These are phyloP conservation scores for Baudoinia panamericana DNA, from an alignment of 495 filamentous ascomycete species.

Conservation along the genomic window DNA sequence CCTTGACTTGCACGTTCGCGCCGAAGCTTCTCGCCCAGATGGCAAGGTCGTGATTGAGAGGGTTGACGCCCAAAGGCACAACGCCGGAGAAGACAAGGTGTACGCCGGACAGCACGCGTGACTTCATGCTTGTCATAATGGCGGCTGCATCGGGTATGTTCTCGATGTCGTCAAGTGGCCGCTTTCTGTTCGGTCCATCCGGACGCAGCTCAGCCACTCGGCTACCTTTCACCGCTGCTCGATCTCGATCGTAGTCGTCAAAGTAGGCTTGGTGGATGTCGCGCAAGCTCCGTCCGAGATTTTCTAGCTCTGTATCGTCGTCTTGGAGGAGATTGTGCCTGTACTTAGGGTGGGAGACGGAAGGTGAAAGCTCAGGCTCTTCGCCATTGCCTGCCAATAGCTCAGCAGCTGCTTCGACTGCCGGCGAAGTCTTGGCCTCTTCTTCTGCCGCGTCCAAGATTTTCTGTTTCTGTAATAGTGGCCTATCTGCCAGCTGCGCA, in stretches of 20 bases:
- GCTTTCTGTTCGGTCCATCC: slow-evolving; percentile 38
- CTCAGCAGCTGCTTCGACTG: slow-evolving; percentile 34
- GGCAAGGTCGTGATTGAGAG: slow-evolving; percentile 59
- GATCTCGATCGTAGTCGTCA: slow-evolving; percentile 54
- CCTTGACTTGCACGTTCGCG: slow-evolving; percentile 49
- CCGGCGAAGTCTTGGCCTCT: slow-evolving; percentile 28
- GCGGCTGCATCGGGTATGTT: slow-evolving; percentile 73
- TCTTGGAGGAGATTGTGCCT: slow-evolving; percentile 75
- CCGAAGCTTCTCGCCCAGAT: slow-evolving; percentile 78
- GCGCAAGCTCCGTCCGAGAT: slow-evolving; percentile 59
- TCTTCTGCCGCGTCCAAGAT: slow-evolving; percentile 65
- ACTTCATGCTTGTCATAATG: slow-evolving; percentile 69
- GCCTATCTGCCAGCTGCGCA: slow-evolving; percentile 78
- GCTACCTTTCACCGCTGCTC: slow-evolving; percentile 39
- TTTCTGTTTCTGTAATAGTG: slow-evolving; percentile 76
- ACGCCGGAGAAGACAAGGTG: slow-evolving; percentile 80
- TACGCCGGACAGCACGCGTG: slow-evolving; percentile 50
- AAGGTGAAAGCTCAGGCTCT: slow-evolving; percentile 9
- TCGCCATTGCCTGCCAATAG: slow-evolving; percentile 27
- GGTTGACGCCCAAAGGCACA: slow-evolving; percentile 65
- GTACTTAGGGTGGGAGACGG: slow-evolving; percentile 37
- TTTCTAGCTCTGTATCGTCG: slow-evolving; percentile 65
- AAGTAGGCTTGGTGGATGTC: slow-evolving; percentile 69
- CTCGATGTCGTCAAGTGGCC: slow-evolving; percentile 41
- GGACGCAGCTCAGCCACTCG: slow-evolving; percentile 47